Conservation (phyloP, 306 rosid genomes). For the Cicer judaicum region DNA sequence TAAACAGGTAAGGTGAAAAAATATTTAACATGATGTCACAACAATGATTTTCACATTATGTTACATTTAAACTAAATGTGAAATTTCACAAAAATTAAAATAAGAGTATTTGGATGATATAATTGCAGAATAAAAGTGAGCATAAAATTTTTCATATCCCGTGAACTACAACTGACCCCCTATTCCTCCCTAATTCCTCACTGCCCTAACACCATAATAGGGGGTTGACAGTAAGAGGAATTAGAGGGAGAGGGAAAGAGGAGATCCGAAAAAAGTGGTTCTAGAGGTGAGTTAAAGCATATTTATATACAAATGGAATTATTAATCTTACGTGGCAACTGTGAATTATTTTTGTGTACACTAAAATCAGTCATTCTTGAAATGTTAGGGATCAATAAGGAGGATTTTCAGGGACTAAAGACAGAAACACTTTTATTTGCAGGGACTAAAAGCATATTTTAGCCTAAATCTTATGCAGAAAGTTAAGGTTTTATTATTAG, state of each 20-base stretch:
- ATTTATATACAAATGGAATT: not conserved
- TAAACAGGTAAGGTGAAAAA: not conserved
- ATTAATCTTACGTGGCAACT: not conserved
- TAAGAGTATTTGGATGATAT: constrained; percentile 12
- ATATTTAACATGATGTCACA: constrained; percentile 17
- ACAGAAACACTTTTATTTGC: not conserved
- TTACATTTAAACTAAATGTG: constrained; percentile 21
- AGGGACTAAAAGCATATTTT: not conserved
- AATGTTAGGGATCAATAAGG: no score
- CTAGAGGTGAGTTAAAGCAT: no score
- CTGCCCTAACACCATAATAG: no score
- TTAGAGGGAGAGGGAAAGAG: no score
- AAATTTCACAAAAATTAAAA: constrained; percentile 17
- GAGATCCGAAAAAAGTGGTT: no score
- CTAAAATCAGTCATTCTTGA: no score
- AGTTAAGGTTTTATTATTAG: not conserved
- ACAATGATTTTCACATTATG: not conserved
- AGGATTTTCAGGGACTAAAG: no score
- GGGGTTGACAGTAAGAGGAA: no score
- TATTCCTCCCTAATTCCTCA: no score
- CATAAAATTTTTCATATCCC: not conserved
- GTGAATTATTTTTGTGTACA: not conserved
- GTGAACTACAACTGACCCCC: no score
- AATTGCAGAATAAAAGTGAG: constrained; percentile 10
- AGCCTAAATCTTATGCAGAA: not conserved